Evolutionary conservation across 495 filamentous ascomycete species (phyloP), one percentile per base, ranked within the genome.

Genomic region (Penicillium antarcticum): DNA sequence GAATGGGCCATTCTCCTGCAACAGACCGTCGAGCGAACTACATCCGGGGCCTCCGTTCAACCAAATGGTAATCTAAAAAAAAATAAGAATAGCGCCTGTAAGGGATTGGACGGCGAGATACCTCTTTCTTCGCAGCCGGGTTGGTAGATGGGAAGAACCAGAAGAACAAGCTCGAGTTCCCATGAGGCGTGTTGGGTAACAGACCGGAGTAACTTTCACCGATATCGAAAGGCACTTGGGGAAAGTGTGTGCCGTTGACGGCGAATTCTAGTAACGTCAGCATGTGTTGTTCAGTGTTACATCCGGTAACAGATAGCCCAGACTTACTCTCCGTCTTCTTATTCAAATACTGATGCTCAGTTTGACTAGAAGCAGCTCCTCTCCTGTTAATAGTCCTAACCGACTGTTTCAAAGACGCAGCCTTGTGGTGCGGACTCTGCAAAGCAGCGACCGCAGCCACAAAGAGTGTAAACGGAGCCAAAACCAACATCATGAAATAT

Each of bases 1-100:
- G 58, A 94, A 85, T 0, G 88, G 88, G 0, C 89, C 87, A 55
- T 91, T 87, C 55, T 91, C 87, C 42, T 89, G 85, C 1, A 92
- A 62, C 1, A 92, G 63, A 8, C 87, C 87, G 51, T 82, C 78
- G 3, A 92, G 70, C 1, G 80, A 88, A 38, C 76, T 85, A 66
- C 85, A 90, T 10, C 86, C 86, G 3, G 80, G 80, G 18, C 86
- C 86, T 37, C 86, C 86, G 56, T 88, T 88, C 5, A 89, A 67
- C 83, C 84, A 88, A 52, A 88, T 82, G 12, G 80, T 68, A 45
- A 88, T 82, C 65, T 87, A 75, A 31, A 78, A 8, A 17, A 21
- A 23, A 18, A 49, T 45, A 18, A 45, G 43, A 45, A 10, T n/a
- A 8, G 10, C 4, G 1, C 14, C 5, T 21, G 34, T 32, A 10